Conservation (phyloP, 2,329 filamentous ascomycete species). For the Fusarium pseudonygamai region DNA sequence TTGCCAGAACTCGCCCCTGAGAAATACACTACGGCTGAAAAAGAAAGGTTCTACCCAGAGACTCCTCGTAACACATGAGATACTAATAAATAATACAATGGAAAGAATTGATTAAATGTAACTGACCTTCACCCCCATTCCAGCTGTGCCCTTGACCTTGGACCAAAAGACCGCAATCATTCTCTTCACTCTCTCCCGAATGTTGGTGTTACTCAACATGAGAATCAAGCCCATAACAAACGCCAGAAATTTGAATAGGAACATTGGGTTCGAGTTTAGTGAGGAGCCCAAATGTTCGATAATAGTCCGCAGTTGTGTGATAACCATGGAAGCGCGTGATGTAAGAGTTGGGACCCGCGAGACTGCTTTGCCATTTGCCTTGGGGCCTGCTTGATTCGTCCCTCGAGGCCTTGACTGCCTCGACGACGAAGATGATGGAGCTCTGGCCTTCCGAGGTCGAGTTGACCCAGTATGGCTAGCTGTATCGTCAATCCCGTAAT, state of each 20-base stretch:
- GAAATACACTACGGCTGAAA: slow-evolving; percentile 26
- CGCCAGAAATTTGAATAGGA: slow-evolving; percentile 72
- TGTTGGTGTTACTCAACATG: slow-evolving; percentile 76
- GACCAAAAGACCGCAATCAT: slow-evolving; percentile 77
- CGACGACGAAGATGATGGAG: slow-evolving; percentile 49
- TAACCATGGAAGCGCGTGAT: slow-evolving; percentile 61
- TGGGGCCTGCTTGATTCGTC: slow-evolving; percentile 21
- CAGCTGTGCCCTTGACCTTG: slow-evolving; percentile 84
- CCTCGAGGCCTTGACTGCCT: slow-evolving; percentile 39
- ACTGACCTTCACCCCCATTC: slow-evolving; percentile 97
- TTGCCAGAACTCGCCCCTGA: slow-evolving; percentile 28
- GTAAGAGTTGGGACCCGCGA: slow-evolving; percentile 51
- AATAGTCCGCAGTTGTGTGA: slow-evolving; percentile 61
- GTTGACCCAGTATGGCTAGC: slow-evolving; percentile 50
- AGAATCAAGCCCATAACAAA: slow-evolving; percentile 83
- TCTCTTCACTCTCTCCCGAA: slow-evolving; percentile 78
- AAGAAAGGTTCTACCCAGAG: slow-evolving; percentile 29
- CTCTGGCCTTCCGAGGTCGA: slow-evolving; percentile 46
- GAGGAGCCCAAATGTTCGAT: slow-evolving; percentile 61
- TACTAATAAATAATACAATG: slow-evolving; percentile 38
- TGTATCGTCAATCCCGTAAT: slow-evolving; percentile 73
- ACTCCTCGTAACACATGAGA: slow-evolving; percentile 45
- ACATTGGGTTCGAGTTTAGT: slow-evolving; percentile 65
- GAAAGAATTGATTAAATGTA: slow-evolving; percentile 73
- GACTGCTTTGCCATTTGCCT: slow-evolving; percentile 44